These are phyloP conservation scores for Solanum hybrid DNA, from an alignment of 305 asterid species.

Conservation along the genomic window DNA sequence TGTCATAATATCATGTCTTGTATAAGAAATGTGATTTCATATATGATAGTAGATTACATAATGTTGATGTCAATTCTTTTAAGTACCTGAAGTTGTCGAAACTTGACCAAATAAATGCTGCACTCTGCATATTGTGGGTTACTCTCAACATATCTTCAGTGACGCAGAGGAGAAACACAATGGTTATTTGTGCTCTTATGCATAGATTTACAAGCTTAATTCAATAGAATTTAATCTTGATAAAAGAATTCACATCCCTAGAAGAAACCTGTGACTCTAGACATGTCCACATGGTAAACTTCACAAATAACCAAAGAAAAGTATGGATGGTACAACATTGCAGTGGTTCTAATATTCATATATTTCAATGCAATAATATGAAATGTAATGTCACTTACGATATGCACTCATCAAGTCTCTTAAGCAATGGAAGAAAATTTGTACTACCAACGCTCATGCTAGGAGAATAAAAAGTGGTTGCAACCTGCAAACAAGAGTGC, in stretches of 20 bases:
- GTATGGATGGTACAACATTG: neutral
- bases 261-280: neutral
- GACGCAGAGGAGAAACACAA: constrained; percentile 1
- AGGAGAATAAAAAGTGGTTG: constrained; percentile 88
- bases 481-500: constrained; percentile 63
- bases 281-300: neutral
- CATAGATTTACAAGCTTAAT: neutral
- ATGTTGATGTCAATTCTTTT: neutral
- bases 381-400: constrained; percentile 49
- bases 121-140: constrained; percentile 99
- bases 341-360: neutral
- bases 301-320: neutral
- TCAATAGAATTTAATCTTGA: neutral
- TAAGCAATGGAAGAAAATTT: constrained; percentile 85
- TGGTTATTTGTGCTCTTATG: neutral
- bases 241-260: neutral
- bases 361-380: neutral
- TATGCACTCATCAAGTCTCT: constrained; percentile 92
- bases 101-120: constrained; percentile 94
- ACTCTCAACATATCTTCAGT: constrained; percentile 80
- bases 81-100: constrained; percentile 96
- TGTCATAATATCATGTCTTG: neutral
- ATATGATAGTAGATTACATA: neutral
- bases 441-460: constrained; percentile 67
- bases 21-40: neutral